Base-by-base conservation (phyloP, 805 yeast genomes). In the Wickerhamiella nectarea region DNA sequence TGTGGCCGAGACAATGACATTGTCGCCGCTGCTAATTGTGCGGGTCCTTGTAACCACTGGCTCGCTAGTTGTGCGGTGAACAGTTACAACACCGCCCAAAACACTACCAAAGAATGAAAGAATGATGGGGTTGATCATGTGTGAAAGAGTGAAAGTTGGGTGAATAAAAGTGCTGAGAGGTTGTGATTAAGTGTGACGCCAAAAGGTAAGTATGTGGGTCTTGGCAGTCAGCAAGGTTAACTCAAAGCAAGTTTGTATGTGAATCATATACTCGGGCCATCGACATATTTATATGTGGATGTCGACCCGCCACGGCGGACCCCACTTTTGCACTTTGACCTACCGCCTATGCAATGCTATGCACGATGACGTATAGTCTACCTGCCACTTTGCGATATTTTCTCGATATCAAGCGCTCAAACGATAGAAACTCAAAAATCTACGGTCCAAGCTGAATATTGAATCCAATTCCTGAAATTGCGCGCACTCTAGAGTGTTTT, bases 1-100 rank as follows among this genome's bases (percentile, higher is more conserved):
- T 17, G 53, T 52, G 26, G 46, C 49, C 5, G 47, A 39, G 6
- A 36, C 46, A 8, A 48, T 36, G 12, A 38, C 39, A 11, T 43
- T 52, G 4, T 11, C 6, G 6, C 43, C 47, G 7, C 55, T 46
- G 24, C 47, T 39, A 15, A 44, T 6, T 3, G 47, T 44, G 14
- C 34, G 36, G 19, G 47, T 44, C 20, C 26, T 15, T 4, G 43
- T 44, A 10, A 24, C 15, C 15, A 36, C 31, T 2, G 35, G 31
- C 28, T 20, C 28, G 4, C 38, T 44, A 3, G 44, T 28, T 6
- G 39, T 34, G 18, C 37, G 42, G 38, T 39, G 40, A 15, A 38
- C 20, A 11, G 47, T 44, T 11, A 44, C 36, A 10, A 44, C 37
- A 10, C 33, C 36, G 26, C 34, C 47, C 10, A 38, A 18, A 7